Evolutionary conservation across 2,329 filamentous ascomycete species (phyloP), one percentile per base, ranked within the genome.

Genomic region (Talaromyces sp.): DNA sequence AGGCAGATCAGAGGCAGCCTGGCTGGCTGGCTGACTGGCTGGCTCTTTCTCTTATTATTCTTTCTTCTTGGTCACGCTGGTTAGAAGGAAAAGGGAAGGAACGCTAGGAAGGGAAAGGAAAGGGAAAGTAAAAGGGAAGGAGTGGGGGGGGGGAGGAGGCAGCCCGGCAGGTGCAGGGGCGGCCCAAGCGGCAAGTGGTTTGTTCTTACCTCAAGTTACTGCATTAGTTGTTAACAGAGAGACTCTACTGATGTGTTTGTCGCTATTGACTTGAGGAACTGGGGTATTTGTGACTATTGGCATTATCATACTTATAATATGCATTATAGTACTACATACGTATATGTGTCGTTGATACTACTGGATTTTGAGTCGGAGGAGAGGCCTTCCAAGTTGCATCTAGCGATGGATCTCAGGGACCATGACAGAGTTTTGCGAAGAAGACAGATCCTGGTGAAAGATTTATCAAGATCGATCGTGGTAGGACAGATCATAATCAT

Each of bases 81-180:
- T n/a, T n/a, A n/a, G 48, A 54, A 23, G 18, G 18, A 21, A 59
- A 61, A 46, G 60, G 25, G 54, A 46, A 64, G 59, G 64, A 37
- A 65, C 63, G 50, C 65, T 58, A 54, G 60, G 66, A 58, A 56
- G 39, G 58, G 60, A 62, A 18, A 56, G 44, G 50, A 28, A 31
- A 31, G 54, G 21, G 35, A 40, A 44, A 44, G 25, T 35, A 39
- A 28, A 31, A 31, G 54, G 55, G 28, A 31, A 46, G 52, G 23
- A 62, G 52, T 50, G 54, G 59, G 48, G 44, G 44, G 44, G 16
- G 40, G n/a, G n/a, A n/a, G n/a, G n/a, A n/a, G 35, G 8, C 39
- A 42, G n/a, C 39, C 39, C 39, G 39, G 40, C 40, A 28, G 14
- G 44, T 31, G 25, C 25, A 35, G 35, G 23, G 25, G n/a, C n/a